phyloP scores from a whole-genome alignment of 192 early-diverging fungal genomes.

The Dissophora ornata region DNA sequence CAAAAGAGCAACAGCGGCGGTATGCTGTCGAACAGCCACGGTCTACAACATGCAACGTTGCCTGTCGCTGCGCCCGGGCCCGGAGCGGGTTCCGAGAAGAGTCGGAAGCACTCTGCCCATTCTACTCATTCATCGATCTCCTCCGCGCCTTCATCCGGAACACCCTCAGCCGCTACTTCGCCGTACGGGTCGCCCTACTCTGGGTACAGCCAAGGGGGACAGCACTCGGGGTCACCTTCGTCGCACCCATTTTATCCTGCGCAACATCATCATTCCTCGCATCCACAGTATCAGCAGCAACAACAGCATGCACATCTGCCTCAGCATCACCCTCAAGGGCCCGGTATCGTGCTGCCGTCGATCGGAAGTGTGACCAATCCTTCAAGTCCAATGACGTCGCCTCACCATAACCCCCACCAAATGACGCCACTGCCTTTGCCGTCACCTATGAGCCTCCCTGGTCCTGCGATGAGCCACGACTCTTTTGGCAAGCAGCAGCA shows the following conservation, averaged over 20 bases:
- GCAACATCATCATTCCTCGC: conserved; percentile 3
- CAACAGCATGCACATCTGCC: conserved; percentile 14
- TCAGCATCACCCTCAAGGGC: conserved; percentile 8
- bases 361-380: conserved; percentile 35
- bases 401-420: conserved; percentile 21
- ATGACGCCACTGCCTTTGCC: conserved; percentile 17
- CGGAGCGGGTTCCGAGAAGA: conserved; percentile 17
- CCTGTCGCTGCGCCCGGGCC: neutral
- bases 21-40: neutral
- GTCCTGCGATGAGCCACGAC: conserved; percentile 26
- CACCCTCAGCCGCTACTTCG: conserved; percentile 30
- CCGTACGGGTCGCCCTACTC: conserved; percentile 35
- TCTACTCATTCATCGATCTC: conserved; percentile 31
- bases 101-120: conserved; percentile 23
- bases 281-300: conserved; percentile 16
- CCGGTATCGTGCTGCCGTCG: conserved; percentile 24
- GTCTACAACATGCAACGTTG: neutral
- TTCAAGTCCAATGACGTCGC: conserved; percentile 38
- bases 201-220: neutral
- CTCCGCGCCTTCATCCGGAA: conserved; percentile 32
- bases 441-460: conserved; percentile 42
- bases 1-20: conserved; percentile 26
- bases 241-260: neutral
- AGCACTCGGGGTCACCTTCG: conserved; percentile 1
- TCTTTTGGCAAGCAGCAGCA: conserved; percentile 22